phyloP scores from a whole-genome alignment of 1,284 basidiomycete species.

The Earliella scabrosa region DNA sequence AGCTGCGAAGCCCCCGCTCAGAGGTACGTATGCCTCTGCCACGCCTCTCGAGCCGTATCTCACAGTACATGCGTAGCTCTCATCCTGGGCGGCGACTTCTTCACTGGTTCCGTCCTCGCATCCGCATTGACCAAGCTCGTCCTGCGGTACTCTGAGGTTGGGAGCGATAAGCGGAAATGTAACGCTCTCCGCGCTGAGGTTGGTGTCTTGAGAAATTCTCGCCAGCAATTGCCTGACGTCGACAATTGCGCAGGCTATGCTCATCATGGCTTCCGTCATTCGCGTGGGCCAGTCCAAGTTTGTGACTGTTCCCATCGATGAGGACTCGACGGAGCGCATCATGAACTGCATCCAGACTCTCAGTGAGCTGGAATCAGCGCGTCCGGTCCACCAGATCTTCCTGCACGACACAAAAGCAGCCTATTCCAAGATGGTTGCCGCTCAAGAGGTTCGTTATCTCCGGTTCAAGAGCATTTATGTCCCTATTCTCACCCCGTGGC shows the following conservation, averaged over 20 bases:
- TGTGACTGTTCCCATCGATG: conserved; percentile 92
- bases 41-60: background rate
- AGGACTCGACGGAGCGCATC: conserved; percentile 97
- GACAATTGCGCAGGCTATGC: conserved; percentile 71
- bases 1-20: conserved; percentile 88
- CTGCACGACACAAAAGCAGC: conserved; percentile 92
- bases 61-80: conserved; percentile 55
- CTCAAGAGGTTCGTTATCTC: conserved; percentile 74
- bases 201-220: conserved; percentile 10
- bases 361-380: conserved; percentile 70
- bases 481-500: background rate
- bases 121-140: conserved; percentile 93
- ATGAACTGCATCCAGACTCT: conserved; percentile 96
- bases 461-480: background rate
- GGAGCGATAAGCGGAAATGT: conserved; percentile 58
- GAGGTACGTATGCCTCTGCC: conserved; percentile 53
- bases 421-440: conserved; percentile 92
- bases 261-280: conserved; percentile 97
- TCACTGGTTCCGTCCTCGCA: conserved; percentile 91
- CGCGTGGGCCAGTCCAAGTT: conserved; percentile 98
- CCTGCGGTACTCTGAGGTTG: conserved; percentile 75
- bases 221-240: background rate
- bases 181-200: conserved; percentile 90
- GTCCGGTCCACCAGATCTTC: conserved; percentile 84
- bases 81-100: conserved; percentile 96